Evolutionary conservation across 2,329 filamentous ascomycete genomes (phyloP).

Genomic region (Penicillium nordicum): DNA sequence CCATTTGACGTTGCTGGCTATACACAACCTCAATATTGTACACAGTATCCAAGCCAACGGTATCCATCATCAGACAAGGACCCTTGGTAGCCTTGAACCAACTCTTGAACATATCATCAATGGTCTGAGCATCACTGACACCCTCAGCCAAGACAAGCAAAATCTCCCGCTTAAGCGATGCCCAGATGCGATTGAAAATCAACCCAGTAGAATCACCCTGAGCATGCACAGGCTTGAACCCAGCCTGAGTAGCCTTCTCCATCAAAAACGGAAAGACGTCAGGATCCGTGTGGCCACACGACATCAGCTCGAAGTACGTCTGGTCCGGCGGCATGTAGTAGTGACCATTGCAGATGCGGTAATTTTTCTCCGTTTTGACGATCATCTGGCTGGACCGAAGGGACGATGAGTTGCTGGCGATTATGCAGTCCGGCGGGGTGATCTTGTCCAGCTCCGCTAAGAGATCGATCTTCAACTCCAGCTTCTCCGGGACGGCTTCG

Average conservation of each 20-base stretch:
- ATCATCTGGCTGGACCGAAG: conserved; percentile 19
- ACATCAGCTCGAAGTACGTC: conserved; percentile 18
- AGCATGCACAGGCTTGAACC: conserved; percentile 17
- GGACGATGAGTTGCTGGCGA: conserved; percentile 20
- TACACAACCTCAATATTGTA: conserved; percentile 22
- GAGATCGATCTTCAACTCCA: conserved; percentile 18
- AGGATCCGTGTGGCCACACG: conserved; percentile 18
- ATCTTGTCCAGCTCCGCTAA: conserved; percentile 12
- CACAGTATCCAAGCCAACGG: conserved; percentile 23
- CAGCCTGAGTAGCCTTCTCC: conserved; percentile 15
- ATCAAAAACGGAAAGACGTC: conserved; percentile 19
- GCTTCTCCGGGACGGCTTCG: conserved; percentile 18
- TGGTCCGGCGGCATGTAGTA: conserved; percentile 25
- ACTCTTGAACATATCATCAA: conserved; percentile 22
- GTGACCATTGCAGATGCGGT: conserved; percentile 22
- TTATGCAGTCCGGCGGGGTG: conserved; percentile 14
- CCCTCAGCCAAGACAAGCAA: conserved; percentile 18
- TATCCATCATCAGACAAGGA: conserved; percentile 23
- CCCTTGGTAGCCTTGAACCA: conserved; percentile 21
- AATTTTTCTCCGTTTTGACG: conserved; percentile 16
- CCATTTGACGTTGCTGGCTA: conserved; percentile 4
- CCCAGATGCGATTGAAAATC: conserved; percentile 22
- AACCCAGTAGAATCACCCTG: conserved; percentile 16
- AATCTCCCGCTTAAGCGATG: conserved; percentile 18
- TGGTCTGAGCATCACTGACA: conserved; percentile 15